These are phyloP conservation scores for Hyphopichia wangnamkhiaoensis DNA, from an alignment of 1,139 yeast species.

Conservation along the genomic window DNA sequence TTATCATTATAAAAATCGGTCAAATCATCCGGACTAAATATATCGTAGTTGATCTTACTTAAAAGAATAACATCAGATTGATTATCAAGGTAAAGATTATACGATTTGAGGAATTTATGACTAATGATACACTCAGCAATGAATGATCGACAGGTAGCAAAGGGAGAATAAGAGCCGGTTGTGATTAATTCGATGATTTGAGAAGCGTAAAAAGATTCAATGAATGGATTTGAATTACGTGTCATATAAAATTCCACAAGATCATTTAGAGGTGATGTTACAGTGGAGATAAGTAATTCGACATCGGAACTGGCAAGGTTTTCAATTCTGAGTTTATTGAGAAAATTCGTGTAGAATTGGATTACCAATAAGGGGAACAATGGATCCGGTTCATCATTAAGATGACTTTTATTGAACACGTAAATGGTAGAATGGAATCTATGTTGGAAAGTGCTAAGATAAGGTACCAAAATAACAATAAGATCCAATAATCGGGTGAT, in stretches of 20 bases:
- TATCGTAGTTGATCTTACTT: constrained; percentile 23
- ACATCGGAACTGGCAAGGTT: constrained; percentile 5
- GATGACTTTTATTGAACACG: constrained; percentile 12
- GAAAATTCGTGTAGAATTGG: constrained; percentile 28
- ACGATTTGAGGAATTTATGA: constrained; percentile 21
- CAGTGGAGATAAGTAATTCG: constrained; percentile 10
- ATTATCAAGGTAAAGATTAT: constrained; percentile 19
- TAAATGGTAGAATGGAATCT: constrained; percentile 8
- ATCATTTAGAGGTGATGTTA: constrained; percentile 15
- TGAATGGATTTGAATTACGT: neutral
- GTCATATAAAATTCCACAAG: constrained; percentile 10
- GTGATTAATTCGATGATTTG: constrained; percentile 21
- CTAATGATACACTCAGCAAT: constrained; percentile 7
- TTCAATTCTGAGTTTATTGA: constrained; percentile 9
- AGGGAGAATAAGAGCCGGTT: constrained; percentile 17
- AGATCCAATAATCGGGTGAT: constrained; percentile 27
- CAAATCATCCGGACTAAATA: constrained; percentile 12
- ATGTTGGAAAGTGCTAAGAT: constrained; percentile 5
- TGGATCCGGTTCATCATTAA: constrained; percentile 23
- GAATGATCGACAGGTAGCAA: constrained; percentile 10
- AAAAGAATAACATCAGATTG: constrained; percentile 25
- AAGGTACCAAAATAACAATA: constrained; percentile 17
- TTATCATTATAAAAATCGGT: constrained; percentile 17
- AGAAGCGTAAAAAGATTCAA: constrained; percentile 16
- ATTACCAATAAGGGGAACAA: constrained; percentile 26